phyloP scores from a whole-genome alignment of 1,284 basidiomycete genomes.

The Ustilago loliicola region DNA sequence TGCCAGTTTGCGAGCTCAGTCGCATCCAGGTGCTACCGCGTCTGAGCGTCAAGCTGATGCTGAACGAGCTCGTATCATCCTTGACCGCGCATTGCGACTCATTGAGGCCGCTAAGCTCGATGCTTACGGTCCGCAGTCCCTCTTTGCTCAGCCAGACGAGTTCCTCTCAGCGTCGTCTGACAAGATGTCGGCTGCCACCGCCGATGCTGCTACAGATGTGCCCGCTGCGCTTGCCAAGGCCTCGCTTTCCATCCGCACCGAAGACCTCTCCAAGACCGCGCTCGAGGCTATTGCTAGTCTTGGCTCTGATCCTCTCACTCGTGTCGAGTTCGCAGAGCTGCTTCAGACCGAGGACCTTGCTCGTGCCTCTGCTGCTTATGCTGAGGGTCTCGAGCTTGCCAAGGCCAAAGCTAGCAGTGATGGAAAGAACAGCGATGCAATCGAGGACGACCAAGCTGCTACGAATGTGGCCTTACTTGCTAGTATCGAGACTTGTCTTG shows the following conservation, averaged over 20 bases:
- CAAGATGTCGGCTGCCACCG: slow-evolving; percentile 20
- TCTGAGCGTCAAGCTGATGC: slow-evolving; percentile 51
- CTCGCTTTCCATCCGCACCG: slow-evolving; percentile 44
- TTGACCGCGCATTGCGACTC: slow-evolving; percentile 63
- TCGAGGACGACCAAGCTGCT: slow-evolving; percentile 35
- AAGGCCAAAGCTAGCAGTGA: slow-evolving; percentile 17
- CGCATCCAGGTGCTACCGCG: slow-evolving; percentile 59
- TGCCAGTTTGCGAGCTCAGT: slow-evolving; percentile 57
- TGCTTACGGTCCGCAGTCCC: slow-evolving; percentile 33
- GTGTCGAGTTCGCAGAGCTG: slow-evolving; percentile 60
- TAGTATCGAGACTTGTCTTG: slow-evolving; percentile 56
- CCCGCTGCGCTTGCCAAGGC: slow-evolving; percentile 52
- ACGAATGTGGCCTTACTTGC: slow-evolving; percentile 36
- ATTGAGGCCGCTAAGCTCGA: slow-evolving; percentile 57
- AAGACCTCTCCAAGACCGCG: slow-evolving; percentile 52
- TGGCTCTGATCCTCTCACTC: slow-evolving; percentile 54
- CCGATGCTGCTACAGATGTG: slow-evolving; percentile 33
- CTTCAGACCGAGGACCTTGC: slow-evolving; percentile 57
- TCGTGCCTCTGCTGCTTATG: slow-evolving; percentile 50
- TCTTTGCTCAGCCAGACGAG: slow-evolving; percentile 41
- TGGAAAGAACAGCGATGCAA: slow-evolving; percentile 9
- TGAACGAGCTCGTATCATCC: slow-evolving; percentile 57
- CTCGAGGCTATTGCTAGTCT: slow-evolving; percentile 55
- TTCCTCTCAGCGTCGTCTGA: slow-evolving; percentile 26
- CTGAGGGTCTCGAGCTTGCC: slow-evolving; percentile 47